Percentiles rank a stretch among this genome's conserved stretches.
These are phyloP conservation scores for Globisporangium lucens DNA, from an alignment of 352 stramenopile genomes.

Conservation along the genomic window DNA sequence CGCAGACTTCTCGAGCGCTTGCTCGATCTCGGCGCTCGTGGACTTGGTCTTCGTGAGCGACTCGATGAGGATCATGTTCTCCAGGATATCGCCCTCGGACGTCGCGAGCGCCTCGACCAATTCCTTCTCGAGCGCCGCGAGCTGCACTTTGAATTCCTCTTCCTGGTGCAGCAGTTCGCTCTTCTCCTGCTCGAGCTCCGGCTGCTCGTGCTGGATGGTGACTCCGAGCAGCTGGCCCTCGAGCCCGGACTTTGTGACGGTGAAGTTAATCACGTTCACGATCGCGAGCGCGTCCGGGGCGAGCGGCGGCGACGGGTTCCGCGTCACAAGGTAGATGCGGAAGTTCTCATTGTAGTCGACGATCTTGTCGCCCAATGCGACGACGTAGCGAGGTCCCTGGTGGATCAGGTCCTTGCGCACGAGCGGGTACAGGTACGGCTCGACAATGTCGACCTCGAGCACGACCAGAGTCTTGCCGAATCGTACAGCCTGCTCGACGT, in stretches of 20 bases:
- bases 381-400: constrained; percentile 89
- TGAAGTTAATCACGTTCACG: constrained; percentile 95
- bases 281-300: constrained; percentile 87
- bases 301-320: constrained; percentile 86
- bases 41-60: constrained; percentile 93
- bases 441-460: constrained; percentile 89
- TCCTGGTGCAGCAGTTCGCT: constrained; percentile 89
- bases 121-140: constrained; percentile 91
- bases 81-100: constrained; percentile 94
- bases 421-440: constrained; percentile 93
- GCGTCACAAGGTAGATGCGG: constrained; percentile 88
- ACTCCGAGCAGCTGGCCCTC: constrained; percentile 92
- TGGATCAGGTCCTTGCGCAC: constrained; percentile 88
- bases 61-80: constrained; percentile 94
- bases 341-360: constrained; percentile 97
- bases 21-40: constrained; percentile 89
- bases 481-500: constrained; percentile 92
- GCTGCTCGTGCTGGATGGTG: constrained; percentile 93
- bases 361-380: constrained; percentile 89
- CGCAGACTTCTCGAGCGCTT: constrained; percentile 82
- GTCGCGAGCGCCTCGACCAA: constrained; percentile 91
- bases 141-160: constrained; percentile 94
- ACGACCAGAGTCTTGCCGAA: constrained; percentile 96
- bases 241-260: constrained; percentile 91
- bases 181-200: constrained; percentile 93